Base-by-base conservation (phyloP, 163 green algal species). In the Scenedesmus sp. region DNA sequence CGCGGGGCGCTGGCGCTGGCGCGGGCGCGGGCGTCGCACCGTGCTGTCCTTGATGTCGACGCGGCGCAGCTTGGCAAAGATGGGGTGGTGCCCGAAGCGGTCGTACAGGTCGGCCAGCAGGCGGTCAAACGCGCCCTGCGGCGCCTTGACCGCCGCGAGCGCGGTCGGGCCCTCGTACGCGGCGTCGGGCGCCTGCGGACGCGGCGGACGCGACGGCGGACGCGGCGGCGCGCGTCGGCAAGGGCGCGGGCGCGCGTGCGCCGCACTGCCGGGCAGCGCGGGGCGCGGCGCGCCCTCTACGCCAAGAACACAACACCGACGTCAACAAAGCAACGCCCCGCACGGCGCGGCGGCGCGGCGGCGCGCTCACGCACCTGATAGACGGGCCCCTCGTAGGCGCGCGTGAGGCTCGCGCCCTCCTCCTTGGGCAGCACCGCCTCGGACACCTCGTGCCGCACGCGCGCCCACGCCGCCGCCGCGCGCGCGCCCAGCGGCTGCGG, bases 371-470 rank as follows among this genome's bases (percentile, higher is more conserved):
- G 4, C 34, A 81, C 60, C 75, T 76, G 63, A 29, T 69, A 82
- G 3, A 58, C 48, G 26, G 65, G 45, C 13, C 76, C 65, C 2
- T 77, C 57, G 48, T 83, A 77, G 6, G 20, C 22, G 13, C 44
- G 24, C 6, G 75, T 82, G 15, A 82, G 11, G n/a, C 42, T 66
- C 24, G 63, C 42, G 4, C 28, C 24, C 42, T 82, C 75, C 36
- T 77, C 34, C 3, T 63, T 24, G 4, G 75, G 75, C 54, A 82
- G 44, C 28, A 82, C 75, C 18, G 75, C 75, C 54, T 76, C 75
- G 5, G 63, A 39, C 18, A 82, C 65, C 13, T 69, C 80, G 2
- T 22, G 42, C 18, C 15, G 28, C 24, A 62, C 67, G 44, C 22
- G 67, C 10, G 44, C 54, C 60, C 54, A 69, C 60, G 47, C 53